phyloP scores from a whole-genome alignment of 2,329 filamentous ascomycete genomes.

The Colletotrichum lindemuthianum region DNA sequence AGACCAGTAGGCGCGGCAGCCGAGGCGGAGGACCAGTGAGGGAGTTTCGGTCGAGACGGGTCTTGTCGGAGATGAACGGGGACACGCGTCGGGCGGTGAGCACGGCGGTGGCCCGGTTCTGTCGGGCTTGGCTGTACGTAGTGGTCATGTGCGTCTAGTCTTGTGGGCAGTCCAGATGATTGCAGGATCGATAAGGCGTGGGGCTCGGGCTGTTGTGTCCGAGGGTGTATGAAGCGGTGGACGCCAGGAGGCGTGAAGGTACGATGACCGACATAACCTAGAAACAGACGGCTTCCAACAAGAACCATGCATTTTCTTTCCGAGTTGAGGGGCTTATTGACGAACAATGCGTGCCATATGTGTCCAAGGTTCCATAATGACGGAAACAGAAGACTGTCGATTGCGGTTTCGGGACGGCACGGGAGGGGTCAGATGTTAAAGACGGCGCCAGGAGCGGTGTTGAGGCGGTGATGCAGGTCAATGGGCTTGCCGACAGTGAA shows the following conservation, averaged over 20 bases:
- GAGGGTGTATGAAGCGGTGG: constrained; percentile 29
- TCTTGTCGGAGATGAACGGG: constrained; percentile 34
- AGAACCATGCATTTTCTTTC: constrained; percentile 16
- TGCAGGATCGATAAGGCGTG: constrained; percentile 28
- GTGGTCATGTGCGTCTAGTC: constrained; percentile 16
- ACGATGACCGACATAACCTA: constrained; percentile 33
- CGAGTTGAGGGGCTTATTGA: constrained; percentile 9
- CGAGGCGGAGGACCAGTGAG: constrained; percentile 31
- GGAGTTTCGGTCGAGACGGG: constrained; percentile 36
- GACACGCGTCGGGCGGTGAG: constrained; percentile 32
- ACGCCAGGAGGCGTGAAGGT: constrained; percentile 25
- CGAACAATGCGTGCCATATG: constrained; percentile 22
- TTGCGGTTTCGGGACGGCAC: constrained; percentile 28
- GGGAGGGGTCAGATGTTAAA: constrained; percentile 17
- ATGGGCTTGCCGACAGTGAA: constrained; percentile 33
- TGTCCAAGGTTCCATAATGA: constrained; percentile 9
- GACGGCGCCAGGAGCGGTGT: constrained; percentile 33
- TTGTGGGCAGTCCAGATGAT: constrained; percentile 20
- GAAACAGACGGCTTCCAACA: constrained; percentile 29
- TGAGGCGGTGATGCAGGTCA: constrained; percentile 36
- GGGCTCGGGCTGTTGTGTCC: constrained; percentile 18
- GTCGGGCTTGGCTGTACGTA: constrained; percentile 32
- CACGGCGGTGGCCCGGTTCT: constrained; percentile 33
- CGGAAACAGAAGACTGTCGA: constrained; percentile 9
- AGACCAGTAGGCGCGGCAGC: constrained; percentile 33